These are phyloP conservation scores for Geranium incanum DNA, from an alignment of 441 rosid species.

Conservation along the genomic window DNA sequence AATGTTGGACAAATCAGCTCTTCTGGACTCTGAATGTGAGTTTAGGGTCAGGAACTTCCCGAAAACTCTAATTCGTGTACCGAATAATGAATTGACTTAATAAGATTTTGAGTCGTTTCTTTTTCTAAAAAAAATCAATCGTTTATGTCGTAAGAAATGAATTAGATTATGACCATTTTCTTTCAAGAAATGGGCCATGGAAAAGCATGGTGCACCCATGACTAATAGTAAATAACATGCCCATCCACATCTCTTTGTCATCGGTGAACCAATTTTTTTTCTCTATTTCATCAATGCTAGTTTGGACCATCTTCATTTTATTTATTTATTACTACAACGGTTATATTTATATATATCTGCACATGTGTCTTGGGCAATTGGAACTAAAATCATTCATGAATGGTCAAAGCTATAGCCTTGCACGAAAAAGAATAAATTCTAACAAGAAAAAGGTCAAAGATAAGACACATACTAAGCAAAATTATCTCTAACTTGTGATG, in stretches of 20 bases:
- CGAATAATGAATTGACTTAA: no score
- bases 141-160: no score
- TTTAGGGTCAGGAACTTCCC: no score
- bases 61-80: no score
- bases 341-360: background rate
- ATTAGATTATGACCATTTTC: no score
- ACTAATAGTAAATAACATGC: slow-evolving; percentile 21
- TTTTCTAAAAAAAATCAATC: no score
- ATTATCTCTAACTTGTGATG: background rate
- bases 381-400: background rate
- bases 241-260: slow-evolving; percentile 19
- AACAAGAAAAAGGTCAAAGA: background rate
- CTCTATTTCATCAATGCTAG: background rate
- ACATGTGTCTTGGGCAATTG: background rate
- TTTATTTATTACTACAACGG: background rate
- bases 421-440: background rate
- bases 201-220: slow-evolving; percentile 22
- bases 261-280: background rate
- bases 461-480: background rate
- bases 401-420: background rate
- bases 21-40: no score
- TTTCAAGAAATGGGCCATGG: slow-evolving; percentile 13
- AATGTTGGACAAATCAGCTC: no score
- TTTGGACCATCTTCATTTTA: background rate
- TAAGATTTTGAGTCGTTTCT: no score